Conservation (phyloP, 116 monocot genomes). For the Phalaenopsis hybrid region DNA sequence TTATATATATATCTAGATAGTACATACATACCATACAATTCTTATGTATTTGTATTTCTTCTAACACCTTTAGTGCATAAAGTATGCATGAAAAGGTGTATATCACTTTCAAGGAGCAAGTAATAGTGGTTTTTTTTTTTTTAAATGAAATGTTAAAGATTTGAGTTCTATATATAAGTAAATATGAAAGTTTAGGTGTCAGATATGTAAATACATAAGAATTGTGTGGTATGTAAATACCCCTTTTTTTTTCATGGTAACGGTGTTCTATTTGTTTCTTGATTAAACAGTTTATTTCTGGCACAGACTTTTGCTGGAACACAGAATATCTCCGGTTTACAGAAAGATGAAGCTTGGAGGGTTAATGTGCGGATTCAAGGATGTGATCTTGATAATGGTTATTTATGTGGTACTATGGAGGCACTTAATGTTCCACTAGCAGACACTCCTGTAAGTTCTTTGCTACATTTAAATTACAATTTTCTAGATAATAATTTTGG, state of each 20-base stretch:
- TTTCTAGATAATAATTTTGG: not conserved
- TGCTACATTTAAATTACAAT: not conserved
- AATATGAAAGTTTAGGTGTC: no score
- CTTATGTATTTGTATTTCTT: no score
- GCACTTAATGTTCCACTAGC: constrained; percentile 96
- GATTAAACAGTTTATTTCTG: constrained; percentile 4
- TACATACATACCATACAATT: no score
- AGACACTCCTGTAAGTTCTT: constrained; percentile 80
- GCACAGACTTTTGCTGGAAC: constrained; percentile 78
- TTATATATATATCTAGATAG: no score
- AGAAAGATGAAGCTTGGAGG: constrained; percentile 97
- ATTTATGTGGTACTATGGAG: constrained; percentile 97
- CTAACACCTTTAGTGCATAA: no score
- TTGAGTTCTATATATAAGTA: no score
- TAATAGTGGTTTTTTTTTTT: no score
- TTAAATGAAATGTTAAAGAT: no score
- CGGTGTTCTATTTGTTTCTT: not conserved
- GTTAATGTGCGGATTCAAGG: constrained; percentile 92
- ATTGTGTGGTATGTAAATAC: no score
- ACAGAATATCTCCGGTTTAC: constrained; percentile 82
- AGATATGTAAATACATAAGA: no score
- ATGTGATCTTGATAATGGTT: constrained; percentile 81
- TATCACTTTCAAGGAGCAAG: no score
- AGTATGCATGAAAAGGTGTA: no score
- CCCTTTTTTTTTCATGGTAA: not conserved